Base-by-base conservation (phyloP, 1,284 basidiomycete species). In the Thelephora terrestris region DNA sequence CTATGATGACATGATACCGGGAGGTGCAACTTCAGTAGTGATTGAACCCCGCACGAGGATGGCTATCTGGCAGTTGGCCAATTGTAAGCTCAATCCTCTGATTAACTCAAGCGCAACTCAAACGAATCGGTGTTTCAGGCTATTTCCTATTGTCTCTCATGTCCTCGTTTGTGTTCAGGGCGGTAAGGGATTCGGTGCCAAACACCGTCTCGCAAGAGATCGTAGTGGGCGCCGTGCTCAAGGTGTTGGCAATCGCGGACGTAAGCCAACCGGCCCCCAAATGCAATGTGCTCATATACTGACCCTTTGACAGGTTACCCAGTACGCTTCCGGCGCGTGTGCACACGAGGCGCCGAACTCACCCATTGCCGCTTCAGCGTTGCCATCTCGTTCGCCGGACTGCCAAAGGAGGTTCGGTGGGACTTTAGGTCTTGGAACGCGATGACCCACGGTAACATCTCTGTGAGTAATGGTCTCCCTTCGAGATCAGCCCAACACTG, bases 371-470 rank as follows among this genome's bases (percentile, higher is more conserved):
- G 42, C 50, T 50, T 52, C 52, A 88, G 85, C 59, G 75, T 86
- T 48, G 60, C 68, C 23, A 72, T 69, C 43, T 78, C 78, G 10
- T 73, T 77, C 57, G 52, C 76, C 47, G 74, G 72, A 9, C 71
- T 87, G 23, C 85, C 85, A 1, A 55, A 61, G 34, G 65, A 74
- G n/a, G 60, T 85, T 51, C 73, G 71, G 45, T 78, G 71, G 52
- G 65, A 65, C 24, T 66, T 75, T 38, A 57, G 59, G 9, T 56
- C 59, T 12, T 89, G 84, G 85, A 87, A 87, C 61, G 60, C 71
- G 16, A 81, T 76, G 68, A 84, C 79, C 0, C 84, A 87, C 55
- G 85, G 85, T 27, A 89, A 86, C 58, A 79, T 87, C 57, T 79
- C 81, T 5, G 29, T 32, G 5, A 32, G 29, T 14, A 32, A 6